Percentiles rank a stretch among this genome's conserved stretches.
These are phyloP conservation scores for Mycena kentingensis DNA, from an alignment of 768 basidiomycete species.

Conservation along the genomic window DNA sequence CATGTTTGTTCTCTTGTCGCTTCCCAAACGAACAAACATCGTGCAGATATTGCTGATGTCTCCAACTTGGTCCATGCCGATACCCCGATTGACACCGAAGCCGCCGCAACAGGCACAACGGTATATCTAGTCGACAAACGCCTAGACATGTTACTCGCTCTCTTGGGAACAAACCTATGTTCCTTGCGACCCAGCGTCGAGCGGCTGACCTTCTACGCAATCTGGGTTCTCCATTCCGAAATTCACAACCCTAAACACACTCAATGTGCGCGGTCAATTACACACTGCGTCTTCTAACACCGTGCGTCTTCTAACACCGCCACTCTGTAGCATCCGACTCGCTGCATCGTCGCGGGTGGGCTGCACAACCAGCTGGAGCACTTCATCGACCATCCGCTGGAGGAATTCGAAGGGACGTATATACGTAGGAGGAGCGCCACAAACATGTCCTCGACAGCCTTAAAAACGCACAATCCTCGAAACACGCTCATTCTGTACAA, in stretches of 20 bases:
- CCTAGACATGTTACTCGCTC: conserved; percentile 94
- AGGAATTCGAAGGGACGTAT: conserved; percentile 57
- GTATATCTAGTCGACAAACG: conserved; percentile 98
- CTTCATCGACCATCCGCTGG: conserved; percentile 56
- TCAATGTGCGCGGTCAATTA: conserved; percentile 54
- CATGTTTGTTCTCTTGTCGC: too few species aligned
- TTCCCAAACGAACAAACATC: too few species aligned
- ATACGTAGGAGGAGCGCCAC: conserved; percentile 56
- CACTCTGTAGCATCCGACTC: conserved; percentile 60
- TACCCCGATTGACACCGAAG: conserved; percentile 95
- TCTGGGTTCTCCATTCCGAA: too few species aligned
- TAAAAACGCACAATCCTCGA: conserved; percentile 52
- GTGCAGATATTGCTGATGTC: conserved; percentile 93
- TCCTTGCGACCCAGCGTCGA: conserved; percentile 92
- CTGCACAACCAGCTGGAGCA: conserved; percentile 72
- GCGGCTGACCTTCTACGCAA: conserved; percentile 89
- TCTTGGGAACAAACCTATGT: conserved; percentile 95
- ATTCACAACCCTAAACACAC: conserved; percentile 84
- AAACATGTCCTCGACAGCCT: conserved; percentile 52
- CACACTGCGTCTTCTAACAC: conserved; percentile 18
- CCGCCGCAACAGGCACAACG: conserved; percentile 93
- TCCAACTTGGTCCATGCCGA: conserved; percentile 93
- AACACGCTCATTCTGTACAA: conserved; percentile 78
- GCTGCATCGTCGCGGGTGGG: conserved; percentile 71
- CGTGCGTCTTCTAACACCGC: too few species aligned